These are phyloP conservation scores for Alternaria sp. DNA, from an alignment of 2,329 filamentous ascomycete species.

Conservation along the genomic window DNA sequence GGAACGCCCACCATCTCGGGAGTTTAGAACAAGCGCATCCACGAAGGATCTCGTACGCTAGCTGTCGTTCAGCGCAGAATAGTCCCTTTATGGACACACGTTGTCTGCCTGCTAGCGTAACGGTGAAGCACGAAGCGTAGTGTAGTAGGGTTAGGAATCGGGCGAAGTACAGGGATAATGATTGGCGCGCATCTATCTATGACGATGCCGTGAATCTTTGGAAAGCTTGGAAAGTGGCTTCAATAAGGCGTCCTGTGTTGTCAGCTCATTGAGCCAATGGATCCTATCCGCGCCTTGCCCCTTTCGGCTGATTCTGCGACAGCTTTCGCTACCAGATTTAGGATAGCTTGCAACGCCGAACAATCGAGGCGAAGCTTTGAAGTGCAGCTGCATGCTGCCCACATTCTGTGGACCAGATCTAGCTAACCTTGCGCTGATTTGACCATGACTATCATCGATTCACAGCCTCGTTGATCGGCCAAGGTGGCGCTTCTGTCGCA, in stretches of 20 bases:
- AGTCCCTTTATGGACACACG: slow-evolving; percentile 21
- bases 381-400: not conserved
- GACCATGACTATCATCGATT: not conserved
- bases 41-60: not conserved
- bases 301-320: slow-evolving; percentile 17
- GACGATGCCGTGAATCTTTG: slow-evolving; percentile 1
- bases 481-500: not conserved
- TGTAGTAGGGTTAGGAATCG: not conserved
- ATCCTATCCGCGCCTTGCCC: not conserved
- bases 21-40: not conserved
- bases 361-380: not conserved
- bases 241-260: not conserved
- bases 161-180: not conserved
- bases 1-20: slow-evolving; percentile 35
- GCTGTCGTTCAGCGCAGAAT: slow-evolving; percentile 27
- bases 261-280: slow-evolving; percentile 3
- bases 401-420: not conserved
- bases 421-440: not conserved
- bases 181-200: slow-evolving; percentile 16
- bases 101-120: slow-evolving; percentile 5
- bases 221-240: not conserved
- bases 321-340: not conserved
- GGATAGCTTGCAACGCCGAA: not conserved
- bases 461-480: not conserved
- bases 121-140: not conserved